Evolutionary conservation across 177 flowering plant genomes (phyloP).

Genomic region (Tripterygium wilfordii): DNA sequence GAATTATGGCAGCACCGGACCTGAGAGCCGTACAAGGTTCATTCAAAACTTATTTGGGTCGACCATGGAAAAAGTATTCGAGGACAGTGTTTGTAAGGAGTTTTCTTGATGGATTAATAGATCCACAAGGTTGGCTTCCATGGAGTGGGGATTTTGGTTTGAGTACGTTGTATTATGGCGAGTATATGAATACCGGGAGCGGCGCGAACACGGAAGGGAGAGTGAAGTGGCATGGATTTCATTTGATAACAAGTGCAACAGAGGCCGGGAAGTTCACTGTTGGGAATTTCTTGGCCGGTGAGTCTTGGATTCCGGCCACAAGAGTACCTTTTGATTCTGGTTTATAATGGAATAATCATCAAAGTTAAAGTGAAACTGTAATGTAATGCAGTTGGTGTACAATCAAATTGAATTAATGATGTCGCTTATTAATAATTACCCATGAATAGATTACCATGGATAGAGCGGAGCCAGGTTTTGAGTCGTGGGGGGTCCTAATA

Average conservation of each 20-base stretch:
- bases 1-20: slow-evolving; percentile 6
- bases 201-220: slow-evolving; percentile 22
- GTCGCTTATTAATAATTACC: too few relatives aligned
- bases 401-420: too few relatives aligned
- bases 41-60: slow-evolving; percentile 17
- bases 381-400: too few relatives aligned
- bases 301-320: slow-evolving; percentile 20
- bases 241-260: slow-evolving; percentile 9
- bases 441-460: too few relatives aligned
- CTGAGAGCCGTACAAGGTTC: slow-evolving; percentile 6
- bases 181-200: slow-evolving; percentile 24
- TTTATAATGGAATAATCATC: too few relatives aligned
- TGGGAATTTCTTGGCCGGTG: slow-evolving; percentile 22
- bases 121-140: slow-evolving; percentile 25
- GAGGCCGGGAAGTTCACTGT: slow-evolving; percentile 25
- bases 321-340: slow-evolving; percentile 26
- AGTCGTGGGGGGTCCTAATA: too few relatives aligned
- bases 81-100: slow-evolving; percentile 28
- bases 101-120: slow-evolving; percentile 14
- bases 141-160: slow-evolving; percentile 29
- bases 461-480: too few relatives aligned
- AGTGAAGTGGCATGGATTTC: slow-evolving; percentile 26
- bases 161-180: slow-evolving; percentile 24
- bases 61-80: slow-evolving; percentile 34
- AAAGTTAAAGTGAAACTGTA: too few relatives aligned